These are phyloP conservation scores for Ambrosia trifida DNA, from an alignment of 129 eudicot genomes.

Conservation along the genomic window DNA sequence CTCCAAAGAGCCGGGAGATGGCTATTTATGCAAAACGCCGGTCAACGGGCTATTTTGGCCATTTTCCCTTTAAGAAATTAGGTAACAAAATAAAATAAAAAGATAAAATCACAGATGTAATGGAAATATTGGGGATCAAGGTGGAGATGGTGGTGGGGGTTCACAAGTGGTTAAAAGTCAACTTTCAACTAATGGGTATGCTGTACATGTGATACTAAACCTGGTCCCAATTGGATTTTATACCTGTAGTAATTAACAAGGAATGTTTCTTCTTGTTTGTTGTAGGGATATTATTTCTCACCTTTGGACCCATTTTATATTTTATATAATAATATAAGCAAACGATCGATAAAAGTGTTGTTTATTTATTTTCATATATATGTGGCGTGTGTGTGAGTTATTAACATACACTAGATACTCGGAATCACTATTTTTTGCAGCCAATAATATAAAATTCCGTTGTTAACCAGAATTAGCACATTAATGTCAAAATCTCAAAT, in stretches of 20 bases:
- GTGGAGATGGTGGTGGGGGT: slow-evolving; percentile 32
- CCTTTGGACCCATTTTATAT: slow-evolving; percentile 29
- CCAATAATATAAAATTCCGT: no score
- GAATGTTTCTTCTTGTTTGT: slow-evolving; percentile 41
- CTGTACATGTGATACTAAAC: slow-evolving; percentile 38
- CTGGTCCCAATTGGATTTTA: slow-evolving; percentile 48
- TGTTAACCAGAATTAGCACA: no score
- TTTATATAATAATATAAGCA: not conserved
- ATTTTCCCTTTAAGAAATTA: no score
- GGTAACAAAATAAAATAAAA: not conserved
- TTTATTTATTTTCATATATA: no score
- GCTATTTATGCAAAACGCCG: no score
- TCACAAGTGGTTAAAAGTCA: slow-evolving; percentile 47
- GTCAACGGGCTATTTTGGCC: no score
- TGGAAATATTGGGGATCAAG: slow-evolving; percentile 5
- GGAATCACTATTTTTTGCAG: no score
- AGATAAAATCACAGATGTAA: not conserved
- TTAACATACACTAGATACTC: no score
- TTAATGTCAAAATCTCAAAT: no score
- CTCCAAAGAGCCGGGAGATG: no score
- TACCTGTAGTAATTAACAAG: slow-evolving; percentile 45
- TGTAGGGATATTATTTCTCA: slow-evolving; percentile 40
- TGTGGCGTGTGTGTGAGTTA: no score
- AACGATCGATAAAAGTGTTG: no score
- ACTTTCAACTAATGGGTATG: slow-evolving; percentile 46